phyloP scores from a whole-genome alignment of 2,329 filamentous ascomycete genomes.

The Paecilomyces dactylethromorphus region DNA sequence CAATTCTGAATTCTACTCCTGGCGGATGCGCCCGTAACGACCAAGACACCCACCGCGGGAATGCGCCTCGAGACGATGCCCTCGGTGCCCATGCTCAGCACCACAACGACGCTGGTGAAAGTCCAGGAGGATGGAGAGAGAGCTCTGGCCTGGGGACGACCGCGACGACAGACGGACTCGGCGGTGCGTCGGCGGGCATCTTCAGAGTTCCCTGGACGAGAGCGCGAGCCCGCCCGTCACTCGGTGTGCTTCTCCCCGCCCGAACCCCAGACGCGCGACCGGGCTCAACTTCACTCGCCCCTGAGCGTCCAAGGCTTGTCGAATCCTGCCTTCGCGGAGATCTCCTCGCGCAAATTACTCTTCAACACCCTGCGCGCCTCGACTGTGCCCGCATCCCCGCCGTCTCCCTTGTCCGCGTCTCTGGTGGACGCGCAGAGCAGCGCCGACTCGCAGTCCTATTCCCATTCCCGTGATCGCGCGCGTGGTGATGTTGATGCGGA shows the following conservation, averaged over 20 bases:
- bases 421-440: conserved; percentile 8
- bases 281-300: conserved; percentile 5
- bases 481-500: too few relatives aligned
- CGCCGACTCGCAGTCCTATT: too few relatives aligned
- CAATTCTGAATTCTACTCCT: not conserved
- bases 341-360: conserved; percentile 19
- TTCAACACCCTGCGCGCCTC: conserved; percentile 11
- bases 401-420: conserved; percentile 1
- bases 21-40: not conserved
- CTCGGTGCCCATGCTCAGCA: not conserved
- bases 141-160: conserved; percentile 5
- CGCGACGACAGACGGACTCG: conserved; percentile 10
- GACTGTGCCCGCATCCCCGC: conserved; percentile 3
- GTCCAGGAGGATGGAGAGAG: not conserved
- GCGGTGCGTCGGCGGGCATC: conserved; percentile 6
- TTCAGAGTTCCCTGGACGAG: conserved; percentile 6
- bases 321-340: conserved; percentile 17
- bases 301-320: conserved; percentile 17
- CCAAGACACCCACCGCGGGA: not conserved
- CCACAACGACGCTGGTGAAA: not conserved
- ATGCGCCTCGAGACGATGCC: not conserved
- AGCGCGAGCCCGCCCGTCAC: conserved; percentile 9
- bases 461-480: conserved; percentile 25
- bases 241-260: conserved; percentile 4
- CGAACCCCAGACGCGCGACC: not conserved